phyloP scores from a whole-genome alignment of 345 rosid species.

The Arabis alpina region DNA sequence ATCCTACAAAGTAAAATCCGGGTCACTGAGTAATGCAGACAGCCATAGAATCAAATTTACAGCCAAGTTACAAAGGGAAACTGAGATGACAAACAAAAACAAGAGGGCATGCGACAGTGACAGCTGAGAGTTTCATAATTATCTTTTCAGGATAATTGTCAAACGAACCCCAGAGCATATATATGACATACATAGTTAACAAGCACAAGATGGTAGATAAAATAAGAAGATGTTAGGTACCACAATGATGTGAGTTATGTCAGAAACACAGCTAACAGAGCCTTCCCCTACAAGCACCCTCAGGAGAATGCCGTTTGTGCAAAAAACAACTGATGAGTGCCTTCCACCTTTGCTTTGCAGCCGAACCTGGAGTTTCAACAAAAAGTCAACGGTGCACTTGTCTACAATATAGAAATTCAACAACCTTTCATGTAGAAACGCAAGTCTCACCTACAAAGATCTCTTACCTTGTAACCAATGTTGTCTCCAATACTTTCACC shows the following conservation, averaged over 20 bases:
- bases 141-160: background rate
- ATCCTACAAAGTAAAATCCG: slow-evolving; percentile 63
- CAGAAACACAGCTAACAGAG: slow-evolving; percentile 52
- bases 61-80: background rate
- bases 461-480: slow-evolving; percentile 87
- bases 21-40: slow-evolving; percentile 30
- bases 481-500: slow-evolving; percentile 79
- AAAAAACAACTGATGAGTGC: slow-evolving; percentile 86
- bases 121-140: background rate
- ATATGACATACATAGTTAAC: background rate
- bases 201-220: slow-evolving; percentile 9
- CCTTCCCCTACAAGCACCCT: slow-evolving; percentile 76
- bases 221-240: slow-evolving; percentile 49
- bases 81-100: slow-evolving; percentile 6
- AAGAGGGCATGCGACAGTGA: slow-evolving; percentile 27
- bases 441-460: slow-evolving; percentile 19
- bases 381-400: slow-evolving; percentile 27
- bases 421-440: slow-evolving; percentile 8
- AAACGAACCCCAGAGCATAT: background rate
- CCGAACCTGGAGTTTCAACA: slow-evolving; percentile 62
- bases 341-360: slow-evolving; percentile 89
- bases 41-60: slow-evolving; percentile 27
- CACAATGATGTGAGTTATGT: slow-evolving; percentile 92
- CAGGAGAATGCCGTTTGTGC: slow-evolving; percentile 91
- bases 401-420: slow-evolving; percentile 1